Evolutionary conservation across 495 filamentous ascomycete species (phyloP).

Genomic region (Aspergillus bertholletiae): DNA sequence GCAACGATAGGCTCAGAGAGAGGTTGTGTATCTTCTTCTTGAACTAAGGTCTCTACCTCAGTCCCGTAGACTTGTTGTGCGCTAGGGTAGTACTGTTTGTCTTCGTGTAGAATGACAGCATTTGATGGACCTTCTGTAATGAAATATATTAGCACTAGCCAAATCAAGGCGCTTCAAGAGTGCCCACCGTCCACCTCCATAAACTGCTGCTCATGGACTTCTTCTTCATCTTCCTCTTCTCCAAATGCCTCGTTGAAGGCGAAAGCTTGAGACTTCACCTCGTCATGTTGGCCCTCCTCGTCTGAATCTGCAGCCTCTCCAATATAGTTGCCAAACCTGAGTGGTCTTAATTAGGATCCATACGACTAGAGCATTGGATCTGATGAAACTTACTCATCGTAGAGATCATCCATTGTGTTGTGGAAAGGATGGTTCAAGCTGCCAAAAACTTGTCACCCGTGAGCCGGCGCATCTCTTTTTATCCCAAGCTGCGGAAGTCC

Average conservation of each 20-base stretch:
- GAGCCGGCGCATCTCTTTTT: conserved; percentile 18
- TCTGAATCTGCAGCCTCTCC: conserved; percentile 88
- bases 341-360: conserved; percentile 12
- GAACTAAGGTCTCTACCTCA: conserved; percentile 91
- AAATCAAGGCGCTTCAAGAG: not conserved
- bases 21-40: conserved; percentile 95
- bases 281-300: conserved; percentile 73
- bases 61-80: conserved; percentile 91
- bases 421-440: conserved; percentile 1
- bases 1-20: conserved; percentile 90
- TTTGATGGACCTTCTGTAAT: conserved; percentile 87
- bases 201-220: conserved; percentile 67
- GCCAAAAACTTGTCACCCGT: conserved; percentile 11
- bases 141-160: conserved; percentile 10
- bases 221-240: conserved; percentile 56
- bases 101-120: conserved; percentile 93
- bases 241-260: conserved; percentile 72
- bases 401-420: conserved; percentile 72
- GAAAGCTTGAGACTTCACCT: conserved; percentile 68
- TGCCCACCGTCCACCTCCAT: conserved; percentile 87
- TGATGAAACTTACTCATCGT: conserved; percentile 63
- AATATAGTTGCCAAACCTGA: conserved; percentile 92
- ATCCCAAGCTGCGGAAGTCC: conserved; percentile 5
- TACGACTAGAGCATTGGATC: not conserved
- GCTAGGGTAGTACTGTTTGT: conserved; percentile 98